phyloP scores from a whole-genome alignment of 805 yeast species.

The Candida sanyiensis region DNA sequence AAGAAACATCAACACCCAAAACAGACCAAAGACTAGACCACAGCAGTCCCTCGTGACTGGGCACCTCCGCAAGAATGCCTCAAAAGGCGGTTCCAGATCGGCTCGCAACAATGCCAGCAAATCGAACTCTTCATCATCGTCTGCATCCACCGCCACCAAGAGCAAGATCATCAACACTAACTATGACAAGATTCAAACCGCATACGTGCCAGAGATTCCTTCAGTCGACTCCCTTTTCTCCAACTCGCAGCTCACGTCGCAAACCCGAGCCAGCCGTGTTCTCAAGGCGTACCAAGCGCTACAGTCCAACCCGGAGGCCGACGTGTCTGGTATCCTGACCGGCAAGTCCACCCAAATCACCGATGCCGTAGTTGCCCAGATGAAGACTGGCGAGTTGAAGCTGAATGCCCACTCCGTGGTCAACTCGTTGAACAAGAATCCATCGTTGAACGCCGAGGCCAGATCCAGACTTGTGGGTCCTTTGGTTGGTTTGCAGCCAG shows the following conservation, averaged over 20 bases:
- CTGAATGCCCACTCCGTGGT: conserved; percentile 24
- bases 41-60: conserved; percentile 4
- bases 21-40: conserved; percentile 2
- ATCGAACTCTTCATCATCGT: neutral
- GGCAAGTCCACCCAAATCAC: conserved; percentile 13
- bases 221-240: conserved; percentile 13
- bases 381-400: conserved; percentile 18
- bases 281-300: conserved; percentile 19
- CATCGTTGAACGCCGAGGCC: conserved; percentile 16
- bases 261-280: conserved; percentile 19
- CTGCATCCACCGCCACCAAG: neutral
- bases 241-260: conserved; percentile 18
- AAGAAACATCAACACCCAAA: conserved; percentile 6
- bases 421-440: conserved; percentile 24
- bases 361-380: conserved; percentile 8
- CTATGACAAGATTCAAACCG: conserved; percentile 13
- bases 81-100: conserved; percentile 1
- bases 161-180: conserved; percentile 15
- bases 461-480: conserved; percentile 25
- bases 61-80: conserved; percentile 4
- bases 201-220: conserved; percentile 19
- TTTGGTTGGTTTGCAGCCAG: conserved; percentile 25
- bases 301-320: conserved; percentile 11
- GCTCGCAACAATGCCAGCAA: neutral
- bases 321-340: conserved; percentile 16